phyloP scores from a whole-genome alignment of 139 green algal genomes.

The Yamagishiella unicocca region DNA sequence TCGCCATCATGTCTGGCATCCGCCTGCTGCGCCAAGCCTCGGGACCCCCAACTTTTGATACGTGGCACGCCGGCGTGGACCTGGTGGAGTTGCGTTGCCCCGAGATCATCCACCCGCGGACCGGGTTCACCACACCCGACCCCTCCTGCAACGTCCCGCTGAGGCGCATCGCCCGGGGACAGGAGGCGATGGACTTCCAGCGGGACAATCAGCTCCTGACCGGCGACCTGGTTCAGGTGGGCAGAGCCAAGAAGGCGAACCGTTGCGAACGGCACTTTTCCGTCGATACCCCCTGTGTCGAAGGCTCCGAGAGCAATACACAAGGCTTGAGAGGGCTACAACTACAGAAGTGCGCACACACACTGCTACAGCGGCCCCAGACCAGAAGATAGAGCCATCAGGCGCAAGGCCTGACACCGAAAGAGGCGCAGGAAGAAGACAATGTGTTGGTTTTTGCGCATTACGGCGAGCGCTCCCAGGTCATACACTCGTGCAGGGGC shows the following conservation, averaged over 20 bases:
- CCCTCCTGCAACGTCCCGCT: slow-evolving; percentile 1
- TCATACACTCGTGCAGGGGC: too few species aligned
- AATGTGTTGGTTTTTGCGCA: too few species aligned
- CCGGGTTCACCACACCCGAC: background rate
- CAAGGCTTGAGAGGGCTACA: background rate
- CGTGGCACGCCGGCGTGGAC: background rate
- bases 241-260: background rate
- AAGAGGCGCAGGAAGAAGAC: too few species aligned
- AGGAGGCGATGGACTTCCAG: background rate
- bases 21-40: background rate
- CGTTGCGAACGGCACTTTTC: background rate
- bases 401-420: too few species aligned
- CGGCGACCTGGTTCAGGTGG: background rate
- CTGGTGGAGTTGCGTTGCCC: slow-evolving; percentile 31
- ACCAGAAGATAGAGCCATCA: background rate
- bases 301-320: background rate
- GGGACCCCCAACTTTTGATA: background rate
- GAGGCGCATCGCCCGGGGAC: background rate
- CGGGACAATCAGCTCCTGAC: background rate
- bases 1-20: background rate
- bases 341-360: background rate
- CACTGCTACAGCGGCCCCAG: background rate
- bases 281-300: background rate
- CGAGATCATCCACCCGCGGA: background rate
- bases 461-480: too few species aligned